Conservation (phyloP, 169 alveolate genomes). For the Eimeria maxima region DNA sequence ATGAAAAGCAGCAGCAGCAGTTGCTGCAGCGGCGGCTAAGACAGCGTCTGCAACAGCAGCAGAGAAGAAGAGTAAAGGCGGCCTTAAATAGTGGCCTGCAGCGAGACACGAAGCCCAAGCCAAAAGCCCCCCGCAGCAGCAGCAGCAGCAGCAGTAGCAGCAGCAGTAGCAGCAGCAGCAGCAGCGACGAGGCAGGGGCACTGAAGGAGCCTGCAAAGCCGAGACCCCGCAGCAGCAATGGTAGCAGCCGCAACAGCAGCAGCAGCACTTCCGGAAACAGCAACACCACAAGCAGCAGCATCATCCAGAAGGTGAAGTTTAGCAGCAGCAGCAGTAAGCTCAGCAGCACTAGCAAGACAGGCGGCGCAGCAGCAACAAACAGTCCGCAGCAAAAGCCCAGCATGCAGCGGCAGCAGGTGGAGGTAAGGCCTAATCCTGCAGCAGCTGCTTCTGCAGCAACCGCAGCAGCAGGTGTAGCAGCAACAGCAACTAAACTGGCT, state of each 20-base stretch:
- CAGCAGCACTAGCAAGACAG: neutral
- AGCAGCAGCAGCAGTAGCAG: constrained; percentile 35
- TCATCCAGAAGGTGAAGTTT: too few species aligned
- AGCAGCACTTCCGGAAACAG: neutral
- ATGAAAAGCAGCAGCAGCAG: constrained; percentile 42
- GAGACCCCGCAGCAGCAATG: constrained; percentile 2
- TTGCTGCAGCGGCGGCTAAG: constrained; percentile 3
- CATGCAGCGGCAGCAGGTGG: neutral
- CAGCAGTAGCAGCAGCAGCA: constrained; percentile 23
- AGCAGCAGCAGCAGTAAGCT: neutral
- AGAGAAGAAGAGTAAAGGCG: neutral
- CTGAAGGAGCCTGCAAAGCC: neutral
- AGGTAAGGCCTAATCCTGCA: neutral
- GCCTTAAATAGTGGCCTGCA: neutral
- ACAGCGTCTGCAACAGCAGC: constrained; percentile 35
- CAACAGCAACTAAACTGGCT: neutral
- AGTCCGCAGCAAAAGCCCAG: neutral
- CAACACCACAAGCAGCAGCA: neutral
- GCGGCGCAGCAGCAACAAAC: neutral
- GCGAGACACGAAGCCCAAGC: neutral
- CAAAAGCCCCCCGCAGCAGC: neutral
- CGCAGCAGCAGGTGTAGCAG: neutral
- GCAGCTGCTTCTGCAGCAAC: neutral
- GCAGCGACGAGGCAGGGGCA: constrained; percentile 37
- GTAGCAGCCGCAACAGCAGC: neutral